Percentiles rank a stretch among this genome's conserved stretches.
Conservation (phyloP, 768 basidiomycete genomes). For the Suillus americanus region DNA sequence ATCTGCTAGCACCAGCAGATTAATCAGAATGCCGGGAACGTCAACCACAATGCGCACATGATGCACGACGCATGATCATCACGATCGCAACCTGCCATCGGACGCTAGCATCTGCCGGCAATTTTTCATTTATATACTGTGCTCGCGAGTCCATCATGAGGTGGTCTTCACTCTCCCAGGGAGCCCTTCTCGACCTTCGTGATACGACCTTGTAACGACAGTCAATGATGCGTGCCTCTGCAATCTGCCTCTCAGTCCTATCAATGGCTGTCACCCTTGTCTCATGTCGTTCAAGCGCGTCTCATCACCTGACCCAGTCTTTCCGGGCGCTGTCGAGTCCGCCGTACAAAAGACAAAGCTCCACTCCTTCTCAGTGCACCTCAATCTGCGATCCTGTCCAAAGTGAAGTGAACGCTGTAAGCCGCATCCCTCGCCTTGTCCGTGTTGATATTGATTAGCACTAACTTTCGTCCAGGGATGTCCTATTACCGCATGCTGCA, state of each 20-base stretch:
- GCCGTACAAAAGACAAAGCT: conserved; percentile 18
- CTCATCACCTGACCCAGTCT: conserved; percentile 8
- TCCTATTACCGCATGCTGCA: conserved; percentile 38
- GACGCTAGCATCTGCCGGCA: background rate
- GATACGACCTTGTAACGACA: background rate
- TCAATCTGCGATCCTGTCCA: conserved; percentile 23
- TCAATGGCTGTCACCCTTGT: conserved; percentile 1
- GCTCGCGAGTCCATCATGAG: background rate
- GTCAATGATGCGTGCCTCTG: conserved; percentile 18
- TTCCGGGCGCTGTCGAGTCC: conserved; percentile 6
- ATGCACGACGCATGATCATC: background rate
- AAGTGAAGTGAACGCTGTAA: conserved; percentile 23
- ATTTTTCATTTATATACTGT: background rate
- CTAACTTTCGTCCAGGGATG: conserved; percentile 23
- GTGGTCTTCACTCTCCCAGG: background rate
- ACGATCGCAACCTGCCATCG: too few species aligned
- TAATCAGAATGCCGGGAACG: background rate
- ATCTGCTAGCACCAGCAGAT: background rate
- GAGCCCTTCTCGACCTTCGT: background rate
- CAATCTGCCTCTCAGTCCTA: conserved; percentile 4
- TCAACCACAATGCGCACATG: background rate
- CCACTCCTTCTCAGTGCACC: conserved; percentile 23
- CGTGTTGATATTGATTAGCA: conserved; percentile 13
- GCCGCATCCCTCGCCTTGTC: conserved; percentile 1
- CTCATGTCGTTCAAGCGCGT: conserved; percentile 9